Evolutionary conservation across 2,329 filamentous ascomycete species (phyloP).

Genomic region (Fusarium foetens): DNA sequence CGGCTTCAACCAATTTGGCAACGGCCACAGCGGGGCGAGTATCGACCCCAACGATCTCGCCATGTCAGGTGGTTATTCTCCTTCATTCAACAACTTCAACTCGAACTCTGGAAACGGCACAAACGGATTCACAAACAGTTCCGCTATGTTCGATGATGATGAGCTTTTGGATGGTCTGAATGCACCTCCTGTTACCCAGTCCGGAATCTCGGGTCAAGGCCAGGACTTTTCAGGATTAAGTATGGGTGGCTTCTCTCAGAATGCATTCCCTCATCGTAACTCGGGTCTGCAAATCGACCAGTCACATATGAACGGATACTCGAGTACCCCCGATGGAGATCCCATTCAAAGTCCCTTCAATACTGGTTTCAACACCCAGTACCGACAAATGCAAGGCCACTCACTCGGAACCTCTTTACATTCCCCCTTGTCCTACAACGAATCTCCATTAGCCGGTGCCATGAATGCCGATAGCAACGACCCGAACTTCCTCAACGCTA

Average conservation of each 20-base stretch:
- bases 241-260: constrained; percentile 65
- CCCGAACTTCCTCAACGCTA: constrained; percentile 69
- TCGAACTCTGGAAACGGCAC: constrained; percentile 67
- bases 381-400: constrained; percentile 73
- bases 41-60: constrained; percentile 89
- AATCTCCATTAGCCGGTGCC: constrained; percentile 57
- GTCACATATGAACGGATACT: constrained; percentile 81
- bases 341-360: constrained; percentile 93
- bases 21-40: constrained; percentile 64
- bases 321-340: constrained; percentile 89
- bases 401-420: constrained; percentile 63
- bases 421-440: constrained; percentile 54
- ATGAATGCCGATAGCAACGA: constrained; percentile 62
- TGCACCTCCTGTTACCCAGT: constrained; percentile 63
- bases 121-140: constrained; percentile 80
- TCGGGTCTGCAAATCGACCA: constrained; percentile 58
- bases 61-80: constrained; percentile 71
- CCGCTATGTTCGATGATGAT: constrained; percentile 85
- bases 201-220: constrained; percentile 62
- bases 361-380: constrained; percentile 82
- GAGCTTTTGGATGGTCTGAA: constrained; percentile 82
- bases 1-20: constrained; percentile 66
- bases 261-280: constrained; percentile 68
- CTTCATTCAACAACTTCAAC: constrained; percentile 69
- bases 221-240: constrained; percentile 68